These are phyloP conservation scores for Aureobasidium sp. DNA, from an alignment of 2,329 filamentous ascomycete genomes.

Conservation along the genomic window DNA sequence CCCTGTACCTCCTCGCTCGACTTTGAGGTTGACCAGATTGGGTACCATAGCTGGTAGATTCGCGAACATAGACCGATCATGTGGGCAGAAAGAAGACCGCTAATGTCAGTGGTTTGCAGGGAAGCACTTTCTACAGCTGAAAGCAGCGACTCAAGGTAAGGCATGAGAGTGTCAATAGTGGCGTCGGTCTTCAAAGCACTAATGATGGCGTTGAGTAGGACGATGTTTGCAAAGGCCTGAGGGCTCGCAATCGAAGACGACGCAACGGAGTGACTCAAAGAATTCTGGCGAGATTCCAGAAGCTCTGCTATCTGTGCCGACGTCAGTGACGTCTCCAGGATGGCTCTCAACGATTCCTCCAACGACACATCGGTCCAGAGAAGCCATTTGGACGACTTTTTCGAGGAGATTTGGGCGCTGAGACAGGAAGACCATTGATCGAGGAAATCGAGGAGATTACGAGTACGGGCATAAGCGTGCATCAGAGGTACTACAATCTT, in stretches of 20 bases:
- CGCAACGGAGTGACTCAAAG: not conserved
- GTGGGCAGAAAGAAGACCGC: not conserved
- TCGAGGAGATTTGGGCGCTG: not conserved
- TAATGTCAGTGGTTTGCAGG: not conserved
- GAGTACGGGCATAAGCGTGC: constrained; percentile 22
- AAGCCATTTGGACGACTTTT: not conserved
- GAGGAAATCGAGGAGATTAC: constrained; percentile 22
- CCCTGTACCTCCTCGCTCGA: not conserved
- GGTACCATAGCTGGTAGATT: constrained; percentile 4
- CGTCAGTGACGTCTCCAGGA: constrained; percentile 19
- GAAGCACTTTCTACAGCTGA: not conserved
- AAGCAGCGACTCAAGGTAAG: not conserved
- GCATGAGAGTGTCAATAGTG: constrained; percentile 3
- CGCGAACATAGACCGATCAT: not conserved
- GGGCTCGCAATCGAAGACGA: not conserved
- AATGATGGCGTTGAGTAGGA: constrained; percentile 5
- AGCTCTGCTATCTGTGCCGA: constrained; percentile 15
- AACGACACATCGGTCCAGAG: constrained; percentile 20
- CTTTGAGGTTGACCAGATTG: constrained; percentile 4
- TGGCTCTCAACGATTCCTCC: constrained; percentile 13
- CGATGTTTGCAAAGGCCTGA: not conserved
- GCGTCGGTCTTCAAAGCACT: constrained; percentile 9
- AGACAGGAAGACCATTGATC: constrained; percentile 24
- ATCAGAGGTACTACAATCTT: constrained; percentile 24
- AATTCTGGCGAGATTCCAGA: constrained; percentile 5